Base-by-base conservation (phyloP, 2,329 filamentous ascomycete species). In the Verticillium tricorpus region DNA sequence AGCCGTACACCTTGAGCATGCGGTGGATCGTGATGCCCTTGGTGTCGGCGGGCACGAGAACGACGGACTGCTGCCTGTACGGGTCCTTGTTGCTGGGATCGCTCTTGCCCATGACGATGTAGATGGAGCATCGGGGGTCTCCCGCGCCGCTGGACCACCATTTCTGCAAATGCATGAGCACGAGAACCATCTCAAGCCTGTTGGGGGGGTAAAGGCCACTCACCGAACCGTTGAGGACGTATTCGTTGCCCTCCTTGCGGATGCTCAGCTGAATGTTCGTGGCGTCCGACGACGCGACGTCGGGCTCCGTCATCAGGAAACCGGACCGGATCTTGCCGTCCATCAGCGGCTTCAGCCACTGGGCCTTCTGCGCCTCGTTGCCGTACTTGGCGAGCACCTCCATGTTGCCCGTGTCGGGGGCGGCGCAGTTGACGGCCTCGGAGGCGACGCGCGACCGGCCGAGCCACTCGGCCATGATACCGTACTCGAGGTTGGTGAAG, bases 81-180 rank as follows among this genome's bases (percentile, higher is more conserved):
- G 87, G 80, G 74, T 93, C 88, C 66, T 83, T 78, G 81, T 96
- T 90, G 68, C 80, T 80, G 57, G 90, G 82, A 72, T 96, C 91
- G 14, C 86, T 90, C 83, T 98, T 97, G 78, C 92, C 95, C 91
- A 99, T 97, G 69, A 97, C 93, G 65, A 99, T 89, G 80, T 97
- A 98, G 74, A 99, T 82, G 76, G 90, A 85, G 83, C 95, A 99
- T 69, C 94, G 86, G 62, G 90, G 90, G 78, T 99, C 95, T 62
- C 95, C 95, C 19, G 93, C 93, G 67, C 95, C 95, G 66, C 92
- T 96, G 32, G 92, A 96, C 95, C 95, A 99, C 95, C 95, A 99
- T 92, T 99, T 99, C 86, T 94, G 70, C 17, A 62, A 7, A 0
- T 28, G 15, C 3, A 37, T 65, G 22, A 65, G 58, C 37, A 40